Evolutionary conservation across 495 filamentous ascomycete species (phyloP), one percentile per base, ranked within the genome.

Genomic region (Penicillium chermesinum): DNA sequence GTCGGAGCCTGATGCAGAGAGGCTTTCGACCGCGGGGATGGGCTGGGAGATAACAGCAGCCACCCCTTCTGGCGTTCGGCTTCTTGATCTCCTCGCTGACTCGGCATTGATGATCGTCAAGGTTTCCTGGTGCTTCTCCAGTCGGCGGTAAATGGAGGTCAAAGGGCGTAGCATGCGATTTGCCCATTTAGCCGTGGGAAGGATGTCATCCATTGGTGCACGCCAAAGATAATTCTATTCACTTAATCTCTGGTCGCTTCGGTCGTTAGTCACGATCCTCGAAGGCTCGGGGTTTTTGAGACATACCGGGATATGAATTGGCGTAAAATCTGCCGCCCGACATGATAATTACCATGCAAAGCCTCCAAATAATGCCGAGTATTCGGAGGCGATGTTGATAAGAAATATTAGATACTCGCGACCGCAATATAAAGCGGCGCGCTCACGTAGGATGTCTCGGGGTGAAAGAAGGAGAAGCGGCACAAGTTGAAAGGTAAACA

Each of bases 141-240:
- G 58, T 41, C 72, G 67, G 36, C 63, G 70, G 48, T 72, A 67
- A 46, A 73, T 65, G 13, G 72, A 73, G 27, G 67, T 62, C 45
- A 75, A 57, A 25, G 72, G 72, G 55, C 72, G 72, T 46, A 75
- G 56, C 54, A 75, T 67, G 57, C 72, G 72, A 46, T 72, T 72
- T 48, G 70, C 72, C 72, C 72, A 75, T 65, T 62, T 67, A 38
- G 72, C 70, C 13, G 70, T 75, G 32, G 67, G 53, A 55, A 59
- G 65, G 16, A 71, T 48, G 43, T 75, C 70, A 34, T 69, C 69
- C 72, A 75, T 74, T 32, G 18, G 17, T 21, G n/a, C 3, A 13
- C 32, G 18, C 13, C 16, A 9, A 18, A 13, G 4, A 42, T 49
- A 55, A 46, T 10, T 6, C 37, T 52, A 48, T 46, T 15, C 19